Evolutionary conservation across 2,329 filamentous ascomycete genomes (phyloP).

Genomic region (Sporothrix inflata): DNA sequence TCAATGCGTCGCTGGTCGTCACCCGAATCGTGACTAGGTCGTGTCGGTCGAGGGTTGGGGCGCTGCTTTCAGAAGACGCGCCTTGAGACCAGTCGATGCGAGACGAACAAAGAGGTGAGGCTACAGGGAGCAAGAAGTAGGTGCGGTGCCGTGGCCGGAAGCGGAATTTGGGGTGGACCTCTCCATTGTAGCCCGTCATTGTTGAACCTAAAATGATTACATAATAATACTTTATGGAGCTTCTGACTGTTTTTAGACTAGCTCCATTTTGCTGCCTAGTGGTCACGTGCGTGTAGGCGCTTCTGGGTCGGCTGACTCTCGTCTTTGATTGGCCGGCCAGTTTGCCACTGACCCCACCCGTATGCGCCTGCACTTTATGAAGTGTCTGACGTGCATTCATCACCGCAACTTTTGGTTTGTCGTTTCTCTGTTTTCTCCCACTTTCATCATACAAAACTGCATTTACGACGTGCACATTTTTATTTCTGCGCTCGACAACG

Average conservation of each 20-base stretch:
- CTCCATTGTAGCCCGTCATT: conserved; percentile 12
- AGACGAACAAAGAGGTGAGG: conserved; percentile 14
- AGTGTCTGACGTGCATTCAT: conserved; percentile 12
- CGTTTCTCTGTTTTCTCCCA: not conserved
- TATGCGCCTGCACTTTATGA: not conserved
- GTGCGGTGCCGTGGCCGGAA: conserved; percentile 7
- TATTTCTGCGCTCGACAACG: not conserved
- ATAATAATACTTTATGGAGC: not conserved
- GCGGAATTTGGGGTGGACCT: not conserved
- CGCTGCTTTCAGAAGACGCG: conserved; percentile 17
- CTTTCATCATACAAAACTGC: not conserved
- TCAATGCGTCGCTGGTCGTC: not conserved
- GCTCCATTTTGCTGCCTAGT: not conserved
- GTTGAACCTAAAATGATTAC: not conserved
- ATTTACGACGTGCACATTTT: not conserved
- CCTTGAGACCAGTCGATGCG: not conserved
- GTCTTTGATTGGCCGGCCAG: not conserved
- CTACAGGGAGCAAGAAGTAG: not conserved
- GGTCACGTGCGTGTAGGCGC: not conserved
- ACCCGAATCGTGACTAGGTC: not conserved
- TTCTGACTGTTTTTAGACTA: not conserved
- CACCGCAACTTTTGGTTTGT: not conserved
- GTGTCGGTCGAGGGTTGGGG: not conserved
- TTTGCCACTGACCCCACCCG: conserved; percentile 8
- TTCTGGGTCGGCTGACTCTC: not conserved